Base-by-base conservation (phyloP, 345 rosid genomes). In the Noccaea caerulescens region DNA sequence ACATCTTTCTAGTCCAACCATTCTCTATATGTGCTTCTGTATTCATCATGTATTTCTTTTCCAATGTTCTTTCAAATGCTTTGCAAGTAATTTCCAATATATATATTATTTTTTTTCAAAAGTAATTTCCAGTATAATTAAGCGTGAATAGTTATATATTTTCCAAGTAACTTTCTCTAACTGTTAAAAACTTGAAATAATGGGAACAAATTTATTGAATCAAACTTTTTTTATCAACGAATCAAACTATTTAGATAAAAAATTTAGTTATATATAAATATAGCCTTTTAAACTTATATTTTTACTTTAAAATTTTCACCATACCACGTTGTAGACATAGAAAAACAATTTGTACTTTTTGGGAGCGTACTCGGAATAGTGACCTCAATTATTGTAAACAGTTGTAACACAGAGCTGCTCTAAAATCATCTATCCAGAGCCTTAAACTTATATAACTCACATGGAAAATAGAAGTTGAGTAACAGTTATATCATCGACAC, bases 401-500 rank as follows among this genome's bases (percentile, higher is more conserved):
- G 54, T 27, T 27, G 30, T 52, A 75, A 44, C 57, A 53, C 7
- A 52, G 44, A 58, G 30, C 38, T 49, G 60, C n/a, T 49, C n/a
- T 20, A 12, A 39, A 33, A 55, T 12, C 1, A 52, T 42, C 12
- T 51, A 60, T 36, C 16, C 13, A n/a, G 47, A 52, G 42, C 27
- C 56, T 51, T 18, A 27, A 56, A 66, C 54, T 47, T 73, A 59
- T 73, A 59, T 33, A 42, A 60, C n/a, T 36, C 73, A 75, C 73
- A 68, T 75, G 68, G 63, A 27, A 68, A 58, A 44, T 47, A 43
- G 25, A 67, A 51, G 27, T 36, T 68, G 47, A 52, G 57, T 58
- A 60, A 52, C 78, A 68, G 47, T 44, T 68, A 75, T 68, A 59
- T 43, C 37, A 30, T 14, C 60, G 72, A 68, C 72, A 68, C 41